Evolutionary conservation across 306 rosid species (phyloP).

Genomic region (Prinsepia uniflora): DNA sequence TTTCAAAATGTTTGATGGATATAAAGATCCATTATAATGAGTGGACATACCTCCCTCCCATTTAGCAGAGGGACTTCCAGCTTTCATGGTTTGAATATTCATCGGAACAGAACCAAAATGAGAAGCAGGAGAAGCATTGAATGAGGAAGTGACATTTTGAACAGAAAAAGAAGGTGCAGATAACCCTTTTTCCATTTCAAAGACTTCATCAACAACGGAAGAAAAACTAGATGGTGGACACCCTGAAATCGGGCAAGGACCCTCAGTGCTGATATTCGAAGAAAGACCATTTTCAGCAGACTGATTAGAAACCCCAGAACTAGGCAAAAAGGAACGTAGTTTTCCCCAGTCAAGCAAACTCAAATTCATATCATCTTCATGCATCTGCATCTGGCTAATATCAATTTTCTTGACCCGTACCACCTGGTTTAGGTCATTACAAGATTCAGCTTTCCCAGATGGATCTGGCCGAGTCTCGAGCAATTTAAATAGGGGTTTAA

Average conservation of each 20-base stretch:
- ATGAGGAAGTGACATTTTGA: slow-evolving; percentile 49
- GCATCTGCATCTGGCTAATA: slow-evolving; percentile 77
- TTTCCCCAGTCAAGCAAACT: slow-evolving; percentile 77
- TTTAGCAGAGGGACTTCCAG: slow-evolving; percentile 65
- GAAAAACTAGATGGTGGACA: slow-evolving; percentile 78
- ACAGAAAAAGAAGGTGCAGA: slow-evolving; percentile 44
- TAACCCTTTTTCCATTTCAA: slow-evolving; percentile 81
- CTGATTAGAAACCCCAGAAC: slow-evolving; percentile 44
- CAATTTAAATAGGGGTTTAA: slow-evolving; percentile 81
- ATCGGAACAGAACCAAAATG: slow-evolving; percentile 62
- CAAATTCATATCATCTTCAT: slow-evolving; percentile 82
- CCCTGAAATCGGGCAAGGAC: slow-evolving; percentile 54
- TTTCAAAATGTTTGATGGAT: slow-evolving; percentile 56
- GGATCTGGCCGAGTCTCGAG: slow-evolving; percentile 69
- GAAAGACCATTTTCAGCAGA: slow-evolving; percentile 51
- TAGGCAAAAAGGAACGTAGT: slow-evolving; percentile 46
- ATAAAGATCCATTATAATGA: slow-evolving; percentile 57
- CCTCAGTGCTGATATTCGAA: slow-evolving; percentile 50
- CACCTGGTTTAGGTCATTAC: slow-evolving; percentile 56
- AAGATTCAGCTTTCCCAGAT: slow-evolving; percentile 54
- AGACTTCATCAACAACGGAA: slow-evolving; percentile 88
- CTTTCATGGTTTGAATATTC: slow-evolving; percentile 52
- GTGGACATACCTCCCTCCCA: slow-evolving; percentile 64
- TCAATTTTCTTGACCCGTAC: slow-evolving; percentile 69
- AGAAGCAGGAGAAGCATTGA: slow-evolving; percentile 48